Evolutionary conservation across 257 asterid species (phyloP).

Genomic region (Jaltomata sinuosa): DNA sequence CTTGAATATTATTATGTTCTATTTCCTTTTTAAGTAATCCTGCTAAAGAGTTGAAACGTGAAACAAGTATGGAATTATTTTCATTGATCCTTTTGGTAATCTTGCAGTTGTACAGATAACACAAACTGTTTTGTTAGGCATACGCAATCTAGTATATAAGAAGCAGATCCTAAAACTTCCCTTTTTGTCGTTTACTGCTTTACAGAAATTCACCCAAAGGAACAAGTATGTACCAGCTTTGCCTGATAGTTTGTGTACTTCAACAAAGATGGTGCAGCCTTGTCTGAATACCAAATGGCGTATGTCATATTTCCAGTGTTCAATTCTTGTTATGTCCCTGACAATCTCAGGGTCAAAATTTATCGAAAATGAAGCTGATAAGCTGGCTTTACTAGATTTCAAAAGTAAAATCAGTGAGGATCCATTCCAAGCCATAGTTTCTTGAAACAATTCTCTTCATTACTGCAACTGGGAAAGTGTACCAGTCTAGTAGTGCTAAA

Average conservation of each 20-base stretch:
- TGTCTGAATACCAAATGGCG: not conserved
- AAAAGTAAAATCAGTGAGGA: not conserved
- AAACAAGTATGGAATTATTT: too few relatives aligned
- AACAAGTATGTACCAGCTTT: not conserved
- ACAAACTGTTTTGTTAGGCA: too few relatives aligned
- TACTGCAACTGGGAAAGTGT: conserved; percentile 5
- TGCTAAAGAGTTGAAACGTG: too few relatives aligned
- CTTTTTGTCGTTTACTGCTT: not conserved
- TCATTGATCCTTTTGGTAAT: too few relatives aligned
- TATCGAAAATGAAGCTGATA: not conserved
- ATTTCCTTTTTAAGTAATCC: too few relatives aligned
- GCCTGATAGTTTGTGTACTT: not conserved
- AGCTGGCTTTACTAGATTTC: not conserved
- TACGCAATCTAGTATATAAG: too few relatives aligned
- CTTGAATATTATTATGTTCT: too few relatives aligned
- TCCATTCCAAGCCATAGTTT: not conserved
- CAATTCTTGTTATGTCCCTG: not conserved
- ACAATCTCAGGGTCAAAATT: not conserved
- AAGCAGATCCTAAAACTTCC: not conserved
- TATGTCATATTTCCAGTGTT: not conserved
- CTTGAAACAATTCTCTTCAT: not conserved
- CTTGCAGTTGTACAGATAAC: too few relatives aligned
- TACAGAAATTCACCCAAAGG: not conserved
- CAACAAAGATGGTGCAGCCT: not conserved
- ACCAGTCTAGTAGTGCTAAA: not conserved